phyloP scores from a whole-genome alignment of 495 filamentous ascomycete species.

The Penicillium goetzii region DNA sequence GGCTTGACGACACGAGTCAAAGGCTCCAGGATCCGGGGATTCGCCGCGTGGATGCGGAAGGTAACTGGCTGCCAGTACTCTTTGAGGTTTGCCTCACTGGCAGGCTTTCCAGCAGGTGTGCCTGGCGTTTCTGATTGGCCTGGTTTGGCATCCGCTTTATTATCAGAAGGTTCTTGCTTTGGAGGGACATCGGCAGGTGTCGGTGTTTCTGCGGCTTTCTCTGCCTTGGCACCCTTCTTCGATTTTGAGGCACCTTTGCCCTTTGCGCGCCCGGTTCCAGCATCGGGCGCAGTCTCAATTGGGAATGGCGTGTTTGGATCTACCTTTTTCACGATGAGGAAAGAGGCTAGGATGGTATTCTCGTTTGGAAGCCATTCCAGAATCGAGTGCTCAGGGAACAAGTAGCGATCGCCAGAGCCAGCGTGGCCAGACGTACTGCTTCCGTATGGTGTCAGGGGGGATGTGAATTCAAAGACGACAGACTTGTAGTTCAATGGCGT shows the following conservation, averaged over 20 bases:
- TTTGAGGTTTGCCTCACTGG: slow-evolving; percentile 41
- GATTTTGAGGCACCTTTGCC: slow-evolving; percentile 41
- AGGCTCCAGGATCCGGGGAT: slow-evolving; percentile 68
- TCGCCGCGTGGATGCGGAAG: slow-evolving; percentile 68
- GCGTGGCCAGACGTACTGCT: slow-evolving; percentile 62
- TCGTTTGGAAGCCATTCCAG: slow-evolving; percentile 66
- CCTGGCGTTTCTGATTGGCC: slow-evolving; percentile 9
- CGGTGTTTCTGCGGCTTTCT: slow-evolving; percentile 24
- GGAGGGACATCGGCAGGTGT: slow-evolving; percentile 21
- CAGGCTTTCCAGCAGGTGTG: slow-evolving; percentile 10
- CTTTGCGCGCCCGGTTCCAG: slow-evolving; percentile 31
- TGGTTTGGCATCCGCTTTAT: slow-evolving; percentile 22
- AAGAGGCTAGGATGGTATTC: slow-evolving; percentile 55
- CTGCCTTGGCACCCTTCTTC: slow-evolving; percentile 42
- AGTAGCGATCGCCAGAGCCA: slow-evolving; percentile 78
- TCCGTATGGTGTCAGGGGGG: slow-evolving; percentile 52
- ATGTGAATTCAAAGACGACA: slow-evolving; percentile 81
- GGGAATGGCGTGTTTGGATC: slow-evolving; percentile 50
- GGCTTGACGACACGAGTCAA: slow-evolving; percentile 79
- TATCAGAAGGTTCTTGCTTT: slow-evolving; percentile 28
- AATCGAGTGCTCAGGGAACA: slow-evolving; percentile 86
- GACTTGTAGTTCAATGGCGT: slow-evolving; percentile 64
- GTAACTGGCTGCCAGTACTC: slow-evolving; percentile 94
- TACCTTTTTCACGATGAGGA: slow-evolving; percentile 54
- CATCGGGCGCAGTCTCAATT: slow-evolving; percentile 38